A percentile compares a stretch with the other conserved stretches of the same genome.
These are phyloP conservation scores for Lactarius evosmus DNA, from an alignment of 768 basidiomycete species.

Conservation along the genomic window DNA sequence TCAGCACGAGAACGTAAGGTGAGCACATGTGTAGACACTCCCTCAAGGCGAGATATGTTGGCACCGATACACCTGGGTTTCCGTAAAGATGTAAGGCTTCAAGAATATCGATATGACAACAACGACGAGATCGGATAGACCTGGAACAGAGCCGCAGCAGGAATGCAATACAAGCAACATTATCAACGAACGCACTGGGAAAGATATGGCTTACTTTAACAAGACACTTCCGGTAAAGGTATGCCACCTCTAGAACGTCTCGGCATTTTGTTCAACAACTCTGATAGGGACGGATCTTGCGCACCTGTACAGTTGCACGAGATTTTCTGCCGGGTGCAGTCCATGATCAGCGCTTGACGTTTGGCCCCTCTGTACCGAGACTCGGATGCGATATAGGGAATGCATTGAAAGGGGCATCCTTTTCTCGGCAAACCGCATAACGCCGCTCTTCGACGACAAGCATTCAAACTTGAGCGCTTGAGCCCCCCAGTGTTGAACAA, in stretches of 20 bases:
- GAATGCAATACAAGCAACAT: neutral
- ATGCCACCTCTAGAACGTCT: neutral
- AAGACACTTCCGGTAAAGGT: neutral
- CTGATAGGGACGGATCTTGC: neutral
- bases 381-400: neutral
- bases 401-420: too few species aligned
- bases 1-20: neutral
- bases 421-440: neutral
- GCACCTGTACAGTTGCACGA: neutral
- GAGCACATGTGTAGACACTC: neutral
- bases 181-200: neutral
- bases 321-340: neutral
- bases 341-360: neutral
- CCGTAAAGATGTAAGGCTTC: neutral
- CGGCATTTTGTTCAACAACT: neutral
- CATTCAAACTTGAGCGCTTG: neutral
- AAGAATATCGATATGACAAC: neutral
- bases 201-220: neutral
- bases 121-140: neutral
- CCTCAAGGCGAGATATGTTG: too few species aligned
- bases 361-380: neutral
- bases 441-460: neutral
- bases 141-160: neutral
- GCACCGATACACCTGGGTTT: neutral
- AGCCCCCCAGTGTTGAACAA: neutral